A percentile compares a stretch with the other conserved stretches of the same genome.
Evolutionary conservation across 495 filamentous ascomycete genomes (phyloP).

Genomic region (Penicillium waksmanii): DNA sequence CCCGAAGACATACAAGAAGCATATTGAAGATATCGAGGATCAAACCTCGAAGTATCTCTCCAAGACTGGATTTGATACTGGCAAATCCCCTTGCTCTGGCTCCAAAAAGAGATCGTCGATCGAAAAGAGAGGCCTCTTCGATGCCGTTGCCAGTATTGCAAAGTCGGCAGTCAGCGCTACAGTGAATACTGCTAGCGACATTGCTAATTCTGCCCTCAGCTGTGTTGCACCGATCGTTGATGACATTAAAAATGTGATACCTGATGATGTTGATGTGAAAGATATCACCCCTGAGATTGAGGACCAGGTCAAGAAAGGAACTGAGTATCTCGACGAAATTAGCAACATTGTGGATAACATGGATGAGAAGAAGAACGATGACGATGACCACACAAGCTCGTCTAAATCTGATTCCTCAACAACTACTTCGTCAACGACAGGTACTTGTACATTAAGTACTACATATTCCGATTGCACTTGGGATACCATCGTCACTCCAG

Average conservation of each 20-base stretch:
- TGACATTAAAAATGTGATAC: neutral
- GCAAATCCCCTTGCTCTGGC: conserved; percentile 6
- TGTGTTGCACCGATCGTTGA: neutral
- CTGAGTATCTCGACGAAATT: conserved; percentile 7
- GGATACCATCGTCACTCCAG: neutral
- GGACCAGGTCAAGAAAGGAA: conserved; percentile 4
- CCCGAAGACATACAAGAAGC: conserved; percentile 3
- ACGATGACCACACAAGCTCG: neutral
- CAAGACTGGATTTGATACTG: neutral
- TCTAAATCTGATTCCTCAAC: neutral
- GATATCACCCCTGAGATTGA: conserved; percentile 4
- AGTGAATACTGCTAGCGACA: neutral
- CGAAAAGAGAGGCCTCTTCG: neutral
- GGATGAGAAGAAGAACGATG: conserved; percentile 2
- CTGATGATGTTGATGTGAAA: neutral
- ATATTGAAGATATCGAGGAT: conserved; percentile 7
- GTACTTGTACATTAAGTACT: conserved; percentile 6
- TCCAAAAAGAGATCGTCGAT: neutral
- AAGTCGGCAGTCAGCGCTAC: neutral
- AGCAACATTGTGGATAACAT: neutral
- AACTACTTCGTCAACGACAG: neutral
- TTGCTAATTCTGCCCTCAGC: conserved; percentile 3
- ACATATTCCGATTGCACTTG: conserved; percentile 4
- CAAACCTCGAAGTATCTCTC: conserved; percentile 1
- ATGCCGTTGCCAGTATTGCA: conserved; percentile 1